Base-by-base conservation (phyloP, 257 asterid genomes). In the Catharanthus roseus region DNA sequence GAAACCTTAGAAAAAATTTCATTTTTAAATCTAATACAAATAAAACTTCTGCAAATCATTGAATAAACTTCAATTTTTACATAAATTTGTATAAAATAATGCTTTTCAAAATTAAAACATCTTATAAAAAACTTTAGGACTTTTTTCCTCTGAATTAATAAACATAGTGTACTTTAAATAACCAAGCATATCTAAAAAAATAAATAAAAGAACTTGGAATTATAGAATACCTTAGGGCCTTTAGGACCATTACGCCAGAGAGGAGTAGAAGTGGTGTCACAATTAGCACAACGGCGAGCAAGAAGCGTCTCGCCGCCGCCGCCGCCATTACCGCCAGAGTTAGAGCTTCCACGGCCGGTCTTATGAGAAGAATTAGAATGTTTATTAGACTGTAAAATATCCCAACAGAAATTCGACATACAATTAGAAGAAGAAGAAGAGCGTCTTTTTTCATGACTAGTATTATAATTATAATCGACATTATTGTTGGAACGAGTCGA, bases 251-350 rank as follows among this genome's bases (percentile, higher is more conserved):
- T 95, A 77, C 99, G 77, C 99, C 99, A 95, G 0, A 95, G 86
- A 11, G 97, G 99, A 56, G 99, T 95, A 8, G 99, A 89, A 10
- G 97, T 87, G 68, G 99, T 95, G 84, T 89, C 97, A 24, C 99
- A 95, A 72, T 91, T 95, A 29, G 97, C 96, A 29, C 99, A 95
- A 2, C 99, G 99, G 65, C 97, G 91, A 1, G 96, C 93, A n/a
- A 85, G 24, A 6, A 89, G 86, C 4, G 92, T 85, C 4, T 55
- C 77, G 21, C 87, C 33, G 23, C 77, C 92, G 38, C 68, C 11
- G 75, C 21, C 55, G 78, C 26, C 61, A 53, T 63, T 70, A 24
- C 51, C 75, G 11, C 78, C 82, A 9, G 87, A 86, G 81, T 81
- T 86, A 77, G 67, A 69, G 75, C 83, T 86, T 44, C 8, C 3